phyloP scores from a whole-genome alignment of 2,329 filamentous ascomycete species.

The Colletotrichum camelliae region DNA sequence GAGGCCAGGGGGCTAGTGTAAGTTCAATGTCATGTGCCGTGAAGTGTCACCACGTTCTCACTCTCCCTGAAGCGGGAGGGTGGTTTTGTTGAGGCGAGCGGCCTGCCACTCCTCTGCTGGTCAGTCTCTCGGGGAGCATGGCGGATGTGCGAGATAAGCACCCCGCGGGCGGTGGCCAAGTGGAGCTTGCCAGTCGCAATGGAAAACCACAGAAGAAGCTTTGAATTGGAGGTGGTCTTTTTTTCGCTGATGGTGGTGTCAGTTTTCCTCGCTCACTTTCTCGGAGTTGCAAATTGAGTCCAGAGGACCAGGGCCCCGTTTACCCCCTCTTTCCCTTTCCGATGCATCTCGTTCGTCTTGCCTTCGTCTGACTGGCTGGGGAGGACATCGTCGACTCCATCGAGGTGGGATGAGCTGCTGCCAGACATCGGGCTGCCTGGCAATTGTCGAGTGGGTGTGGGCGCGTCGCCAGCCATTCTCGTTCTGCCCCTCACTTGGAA shows the following conservation, averaged over 20 bases:
- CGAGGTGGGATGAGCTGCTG: neutral
- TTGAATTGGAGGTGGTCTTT: neutral
- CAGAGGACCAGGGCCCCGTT: neutral
- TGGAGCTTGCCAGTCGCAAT: neutral
- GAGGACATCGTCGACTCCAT: neutral
- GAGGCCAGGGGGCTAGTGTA: conserved; percentile 6
- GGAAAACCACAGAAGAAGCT: neutral
- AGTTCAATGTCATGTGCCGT: conserved; percentile 14
- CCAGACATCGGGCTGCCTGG: neutral
- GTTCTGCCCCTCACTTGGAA: neutral
- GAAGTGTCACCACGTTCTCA: conserved; percentile 11
- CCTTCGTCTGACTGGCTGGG: neutral
- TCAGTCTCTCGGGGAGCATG: neutral
- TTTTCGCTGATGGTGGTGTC: neutral
- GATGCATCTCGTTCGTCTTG: neutral
- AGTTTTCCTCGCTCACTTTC: neutral
- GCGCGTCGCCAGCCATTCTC: neutral
- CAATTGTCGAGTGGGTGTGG: neutral
- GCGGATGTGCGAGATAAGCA: conserved; percentile 12
- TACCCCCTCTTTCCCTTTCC: neutral
- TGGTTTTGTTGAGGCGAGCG: conserved; percentile 13
- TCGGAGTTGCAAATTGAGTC: neutral
- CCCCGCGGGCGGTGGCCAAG: neutral
- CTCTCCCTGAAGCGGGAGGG: conserved; percentile 4
- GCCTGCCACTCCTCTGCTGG: neutral